These are phyloP conservation scores for Chaetoscypha palmicola DNA, from an alignment of 2,329 filamentous ascomycete species.

Conservation along the genomic window DNA sequence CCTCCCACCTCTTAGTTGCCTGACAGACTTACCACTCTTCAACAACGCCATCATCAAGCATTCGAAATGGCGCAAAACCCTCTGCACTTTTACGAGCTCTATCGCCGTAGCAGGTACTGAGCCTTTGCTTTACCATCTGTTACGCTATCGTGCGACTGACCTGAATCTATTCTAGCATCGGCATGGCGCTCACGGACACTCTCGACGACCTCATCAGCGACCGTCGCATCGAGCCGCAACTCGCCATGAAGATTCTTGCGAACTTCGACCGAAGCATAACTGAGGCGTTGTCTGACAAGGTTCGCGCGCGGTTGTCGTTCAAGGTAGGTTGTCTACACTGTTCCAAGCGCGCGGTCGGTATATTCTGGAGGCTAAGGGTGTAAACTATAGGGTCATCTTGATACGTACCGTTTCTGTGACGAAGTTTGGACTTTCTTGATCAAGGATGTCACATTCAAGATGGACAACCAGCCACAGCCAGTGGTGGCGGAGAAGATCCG, in stretches of 20 bases:
- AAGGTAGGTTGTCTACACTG: slow-evolving; percentile 73
- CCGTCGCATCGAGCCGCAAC: slow-evolving; percentile 90
- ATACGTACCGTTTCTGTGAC: slow-evolving; percentile 98
- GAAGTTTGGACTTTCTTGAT: slow-evolving; percentile 99
- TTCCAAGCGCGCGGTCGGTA: too few relatives aligned
- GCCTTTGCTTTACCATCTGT: slow-evolving; percentile 27
- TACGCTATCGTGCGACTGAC: slow-evolving; percentile 22
- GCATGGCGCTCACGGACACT: slow-evolving; percentile 86
- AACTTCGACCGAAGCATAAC: slow-evolving; percentile 94
- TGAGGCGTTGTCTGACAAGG: slow-evolving; percentile 83
- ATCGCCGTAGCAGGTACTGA: slow-evolving; percentile 90
- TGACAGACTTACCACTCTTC: slow-evolving; percentile 10
- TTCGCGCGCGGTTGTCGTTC: slow-evolving; percentile 85
- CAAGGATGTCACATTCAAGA: slow-evolving; percentile 98
- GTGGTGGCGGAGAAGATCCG: slow-evolving; percentile 89
- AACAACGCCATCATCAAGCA: slow-evolving; percentile 13
- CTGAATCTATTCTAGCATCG: slow-evolving; percentile 58
- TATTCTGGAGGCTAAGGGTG: too few relatives aligned
- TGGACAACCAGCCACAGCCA: slow-evolving; percentile 66
- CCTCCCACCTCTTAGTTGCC: slow-evolving; percentile 6
- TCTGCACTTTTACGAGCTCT: slow-evolving; percentile 82
- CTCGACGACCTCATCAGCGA: slow-evolving; percentile 95
- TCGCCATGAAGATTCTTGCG: slow-evolving; percentile 95
- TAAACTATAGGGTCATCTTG: slow-evolving; percentile 78
- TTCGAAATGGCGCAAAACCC: slow-evolving; percentile 41